Base-by-base conservation (phyloP, 139 green algal species). In the Nannochloris sp. region DNA sequence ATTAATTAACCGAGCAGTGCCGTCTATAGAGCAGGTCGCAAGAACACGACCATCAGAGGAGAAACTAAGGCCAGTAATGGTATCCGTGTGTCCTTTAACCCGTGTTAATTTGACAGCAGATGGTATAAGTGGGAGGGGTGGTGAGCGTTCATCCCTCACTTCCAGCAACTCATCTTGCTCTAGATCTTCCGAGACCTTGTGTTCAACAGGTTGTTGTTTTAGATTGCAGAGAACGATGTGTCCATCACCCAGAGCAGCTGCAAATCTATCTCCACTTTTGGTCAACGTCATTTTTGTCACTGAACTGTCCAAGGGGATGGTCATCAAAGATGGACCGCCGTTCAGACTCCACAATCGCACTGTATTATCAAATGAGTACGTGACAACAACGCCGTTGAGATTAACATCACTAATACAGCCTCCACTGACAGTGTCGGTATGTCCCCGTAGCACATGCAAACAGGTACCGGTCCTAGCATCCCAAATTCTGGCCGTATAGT, bases 401-500 rank as follows among this genome's bases (percentile, higher is more conserved):
- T 46, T 59, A 4, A 72, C 55, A 13, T 64, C 39, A 8, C 42
- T 59, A 33, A 83, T 65, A 34, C 24, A 42, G 6, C 51, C 69
- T 24, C 61, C 61, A 27, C 55, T 34, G 35, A 83, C 42, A 39
- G n/a, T 32, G 38, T 72, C 67, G 3, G 29, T 53, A 42, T 79
- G 72, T 4, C 70, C 72, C 27, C 27, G n/a, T 25, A 84, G 36
- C 12, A 81, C 61, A 24, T 61, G 66, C 3, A 68, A 38, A 57
- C 75, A 83, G 10, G 25, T 30, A 3, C 78, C 78, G 2, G 37
- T 63, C 3, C 6, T 3, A 10, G 72, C 30, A 39, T 83, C 74
- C 88, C 88, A 95, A 34, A 92, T 76, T 0, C 85, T 74, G 0
- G 74, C 76, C 0, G 85, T 90, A 29, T 56, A 48, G 72, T 95